Conservation (phyloP, 345 rosid genomes). For the Barbarea vulgaris region DNA sequence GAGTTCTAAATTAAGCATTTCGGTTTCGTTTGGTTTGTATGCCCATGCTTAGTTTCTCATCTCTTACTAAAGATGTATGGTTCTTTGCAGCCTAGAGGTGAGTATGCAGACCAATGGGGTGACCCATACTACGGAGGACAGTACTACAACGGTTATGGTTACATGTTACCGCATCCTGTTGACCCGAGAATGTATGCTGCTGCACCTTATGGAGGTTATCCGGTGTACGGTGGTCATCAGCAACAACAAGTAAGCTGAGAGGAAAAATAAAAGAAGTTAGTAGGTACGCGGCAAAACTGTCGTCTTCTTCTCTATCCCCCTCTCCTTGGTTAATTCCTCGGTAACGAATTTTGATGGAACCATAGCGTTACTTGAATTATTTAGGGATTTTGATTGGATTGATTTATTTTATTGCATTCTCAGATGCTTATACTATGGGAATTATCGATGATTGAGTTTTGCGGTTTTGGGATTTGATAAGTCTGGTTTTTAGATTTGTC, state of each 20-base stretch:
- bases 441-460: not conserved
- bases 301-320: conserved; percentile 4
- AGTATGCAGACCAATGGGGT: conserved; percentile 72
- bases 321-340: not conserved
- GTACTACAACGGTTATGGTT: conserved; percentile 78
- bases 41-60: not conserved
- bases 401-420: conserved; percentile 16
- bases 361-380: conserved; percentile 19
- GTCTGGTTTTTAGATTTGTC: not conserved
- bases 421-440: conserved; percentile 5
- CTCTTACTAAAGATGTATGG: not conserved
- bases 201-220: conserved; percentile 71
- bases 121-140: conserved; percentile 82
- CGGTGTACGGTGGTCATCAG: conserved; percentile 74
- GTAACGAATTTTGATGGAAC: conserved; percentile 33
- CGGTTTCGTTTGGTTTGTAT: not conserved
- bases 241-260: conserved; percentile 83
- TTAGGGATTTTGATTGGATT: conserved; percentile 34
- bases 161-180: conserved; percentile 57
- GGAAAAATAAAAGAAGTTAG: conserved; percentile 5
- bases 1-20: not conserved
- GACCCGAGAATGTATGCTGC: conserved; percentile 78
- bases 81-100: conserved; percentile 62
- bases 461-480: conserved; percentile 2
- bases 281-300: conserved; percentile 24